Base-by-base conservation (phyloP, 129 eudicot genomes). In the Flaveria ramosissima region DNA sequence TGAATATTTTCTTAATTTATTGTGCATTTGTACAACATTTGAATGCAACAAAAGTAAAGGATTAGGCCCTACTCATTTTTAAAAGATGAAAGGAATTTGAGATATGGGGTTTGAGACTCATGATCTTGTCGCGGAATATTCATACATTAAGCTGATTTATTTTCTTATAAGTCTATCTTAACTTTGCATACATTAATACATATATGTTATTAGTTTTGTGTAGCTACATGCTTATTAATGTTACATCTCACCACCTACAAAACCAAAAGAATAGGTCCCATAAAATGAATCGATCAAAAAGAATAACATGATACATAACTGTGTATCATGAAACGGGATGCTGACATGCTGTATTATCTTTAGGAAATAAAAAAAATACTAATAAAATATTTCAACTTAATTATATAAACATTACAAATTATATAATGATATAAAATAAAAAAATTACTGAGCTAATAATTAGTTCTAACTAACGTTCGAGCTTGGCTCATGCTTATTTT, bases 1-100 rank as follows among this genome's bases (percentile, higher is more conserved):
- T 57, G 63, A 70, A 59, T 46, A 59, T 47, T 47, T 70, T 70
- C 39, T 78, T 57, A 24, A 16, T 17, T 24, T 62, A 45, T 45
- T 9, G 47, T 43, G 12, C 47, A 24, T 30, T 30, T 30, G 10
- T 43, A 43, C 77, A 72, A 65, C 67, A 64, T 23, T 68, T 72
- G 70, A 72, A 67, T 65, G 74, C 72, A 69, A 73, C 78, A 77
- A 71, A 82, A 82, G 81, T 23, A 77, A 74, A 27, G 23, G 23
- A 47, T 69, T 16, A 68, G 71, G 55, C 46, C 62, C 79, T 74
- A 80, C 84, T 50, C 71, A 73, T 65, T 47, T 66, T 17, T 32
- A 43, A 57, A 66, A 66, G 70, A 61, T 74, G 42, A 42, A 70
- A 56, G 19, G 73, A 76, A 42, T 45, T 53, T 15, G 46, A 66